A percentile compares a stretch with the other conserved stretches of the same genome.
phyloP scores from a whole-genome alignment of 1,284 basidiomycete species.

The Ustilago loliicola region DNA sequence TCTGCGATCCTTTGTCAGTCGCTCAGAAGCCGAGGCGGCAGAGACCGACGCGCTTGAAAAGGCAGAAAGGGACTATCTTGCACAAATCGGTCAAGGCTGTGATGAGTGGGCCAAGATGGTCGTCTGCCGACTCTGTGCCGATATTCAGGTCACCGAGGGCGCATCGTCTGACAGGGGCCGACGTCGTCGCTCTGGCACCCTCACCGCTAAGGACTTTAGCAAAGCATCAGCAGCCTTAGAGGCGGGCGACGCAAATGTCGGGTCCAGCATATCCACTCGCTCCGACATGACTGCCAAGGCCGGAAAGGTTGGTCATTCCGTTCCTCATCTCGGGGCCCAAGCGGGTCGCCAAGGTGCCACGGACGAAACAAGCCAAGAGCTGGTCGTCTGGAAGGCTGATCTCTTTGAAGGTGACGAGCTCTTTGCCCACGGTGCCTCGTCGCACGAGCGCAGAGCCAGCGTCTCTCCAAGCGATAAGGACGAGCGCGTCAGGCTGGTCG shows the following conservation, averaged over 20 bases:
- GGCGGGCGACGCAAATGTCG: not conserved
- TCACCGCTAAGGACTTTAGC: slow-evolving; percentile 38
- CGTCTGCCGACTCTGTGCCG: slow-evolving; percentile 46
- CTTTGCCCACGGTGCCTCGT: slow-evolving; percentile 23
- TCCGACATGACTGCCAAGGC: slow-evolving; percentile 53
- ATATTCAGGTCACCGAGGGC: slow-evolving; percentile 17
- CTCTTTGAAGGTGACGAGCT: slow-evolving; percentile 52
- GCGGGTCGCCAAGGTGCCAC: not conserved
- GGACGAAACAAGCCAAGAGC: slow-evolving; percentile 6
- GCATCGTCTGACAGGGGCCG: slow-evolving; percentile 2
- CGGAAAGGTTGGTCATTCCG: slow-evolving; percentile 19
- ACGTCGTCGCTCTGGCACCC: slow-evolving; percentile 37
- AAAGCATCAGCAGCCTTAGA: slow-evolving; percentile 10
- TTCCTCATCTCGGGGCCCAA: not conserved
- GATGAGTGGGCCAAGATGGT: slow-evolving; percentile 60
- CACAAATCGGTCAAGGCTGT: slow-evolving; percentile 46
- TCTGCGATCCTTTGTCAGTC: slow-evolving; percentile 40
- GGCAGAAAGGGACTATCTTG: slow-evolving; percentile 49
- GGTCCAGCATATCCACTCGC: slow-evolving; percentile 44
- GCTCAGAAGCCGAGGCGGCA: slow-evolving; percentile 47
- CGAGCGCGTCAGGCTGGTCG: slow-evolving; percentile 45
- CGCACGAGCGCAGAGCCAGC: slow-evolving; percentile 32
- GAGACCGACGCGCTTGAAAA: slow-evolving; percentile 57
- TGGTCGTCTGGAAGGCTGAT: slow-evolving; percentile 48
- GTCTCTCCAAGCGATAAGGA: slow-evolving; percentile 34